Percentiles rank a stretch among this genome's conserved stretches.
These are phyloP conservation scores for Ophiognomonia clavigignenti-juglandacearum DNA, from an alignment of 2,329 filamentous ascomycete genomes.

Conservation along the genomic window DNA sequence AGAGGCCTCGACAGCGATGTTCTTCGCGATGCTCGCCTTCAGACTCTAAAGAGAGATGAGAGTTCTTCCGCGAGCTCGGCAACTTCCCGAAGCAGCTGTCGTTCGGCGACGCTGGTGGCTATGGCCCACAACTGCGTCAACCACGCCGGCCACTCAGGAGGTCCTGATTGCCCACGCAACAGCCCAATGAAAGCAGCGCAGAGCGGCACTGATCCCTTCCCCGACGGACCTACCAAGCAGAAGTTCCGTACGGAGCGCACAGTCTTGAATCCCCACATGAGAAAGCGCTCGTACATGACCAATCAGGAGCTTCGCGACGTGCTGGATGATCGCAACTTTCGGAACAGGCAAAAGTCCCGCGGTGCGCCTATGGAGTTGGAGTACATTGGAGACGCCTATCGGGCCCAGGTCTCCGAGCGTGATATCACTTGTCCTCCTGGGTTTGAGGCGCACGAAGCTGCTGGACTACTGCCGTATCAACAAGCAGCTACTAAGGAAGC, in stretches of 20 bases:
- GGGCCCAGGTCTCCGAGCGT: no score
- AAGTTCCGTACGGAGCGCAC: conserved; percentile 1
- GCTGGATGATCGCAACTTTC: not conserved
- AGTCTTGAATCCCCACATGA: conserved; percentile 2
- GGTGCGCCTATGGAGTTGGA: not conserved
- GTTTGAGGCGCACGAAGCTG: no score
- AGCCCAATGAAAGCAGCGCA: not conserved
- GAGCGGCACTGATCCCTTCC: conserved; percentile 1
- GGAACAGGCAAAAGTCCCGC: not conserved
- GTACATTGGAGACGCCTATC: not conserved
- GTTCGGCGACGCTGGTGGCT: conserved; percentile 1
- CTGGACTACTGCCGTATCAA: no score
- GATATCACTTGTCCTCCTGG: no score
- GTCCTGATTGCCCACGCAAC: not conserved
- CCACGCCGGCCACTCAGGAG: not conserved
- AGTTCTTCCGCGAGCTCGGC: conserved; percentile 7
- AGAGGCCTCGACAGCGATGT: no score
- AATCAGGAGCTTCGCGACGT: not conserved
- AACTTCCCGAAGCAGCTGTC: not conserved
- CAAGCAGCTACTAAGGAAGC: no score
- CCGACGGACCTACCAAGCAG: conserved; percentile 2
- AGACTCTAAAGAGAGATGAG: not conserved
- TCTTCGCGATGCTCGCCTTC: no score
- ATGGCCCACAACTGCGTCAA: conserved; percentile 11
- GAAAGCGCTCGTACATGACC: not conserved